phyloP scores from a whole-genome alignment of 192 early-diverging fungal genomes.

The Linnemannia hyalina region DNA sequence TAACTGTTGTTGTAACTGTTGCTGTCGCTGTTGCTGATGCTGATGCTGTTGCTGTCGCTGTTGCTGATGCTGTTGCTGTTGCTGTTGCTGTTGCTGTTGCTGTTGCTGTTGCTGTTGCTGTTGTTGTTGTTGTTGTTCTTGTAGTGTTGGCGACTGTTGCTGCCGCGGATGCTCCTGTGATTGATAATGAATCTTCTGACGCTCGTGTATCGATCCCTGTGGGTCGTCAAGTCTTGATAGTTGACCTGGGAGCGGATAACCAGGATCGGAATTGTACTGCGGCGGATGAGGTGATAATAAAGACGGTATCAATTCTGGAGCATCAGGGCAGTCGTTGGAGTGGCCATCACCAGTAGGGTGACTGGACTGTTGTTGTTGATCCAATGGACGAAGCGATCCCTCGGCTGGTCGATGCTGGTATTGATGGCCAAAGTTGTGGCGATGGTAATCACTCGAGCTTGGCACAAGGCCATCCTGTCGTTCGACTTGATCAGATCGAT shows the following conservation, averaged over 20 bases:
- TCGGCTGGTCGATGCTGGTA: background rate
- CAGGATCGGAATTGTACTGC: background rate
- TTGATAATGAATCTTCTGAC: background rate
- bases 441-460: background rate
- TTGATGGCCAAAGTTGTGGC: background rate
- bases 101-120: background rate
- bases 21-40: background rate
- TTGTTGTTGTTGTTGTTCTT: background rate
- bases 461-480: background rate
- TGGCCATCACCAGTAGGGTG: background rate
- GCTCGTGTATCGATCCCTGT: background rate
- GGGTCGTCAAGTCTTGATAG: background rate
- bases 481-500: background rate
- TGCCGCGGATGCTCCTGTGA: background rate
- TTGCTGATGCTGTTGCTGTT: background rate
- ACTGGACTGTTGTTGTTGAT: background rate
- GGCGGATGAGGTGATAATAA: background rate
- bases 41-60: background rate
- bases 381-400: too few relatives aligned
- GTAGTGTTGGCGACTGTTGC: background rate
- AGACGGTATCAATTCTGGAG: background rate
- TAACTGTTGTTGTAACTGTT: background rate
- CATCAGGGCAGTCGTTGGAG: background rate
- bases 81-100: background rate
- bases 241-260: background rate